Evolutionary conservation across 352 stramenopile species (phyloP), one percentile per base, ranked within the genome.

Genomic region (Globisporangium parvum): DNA sequence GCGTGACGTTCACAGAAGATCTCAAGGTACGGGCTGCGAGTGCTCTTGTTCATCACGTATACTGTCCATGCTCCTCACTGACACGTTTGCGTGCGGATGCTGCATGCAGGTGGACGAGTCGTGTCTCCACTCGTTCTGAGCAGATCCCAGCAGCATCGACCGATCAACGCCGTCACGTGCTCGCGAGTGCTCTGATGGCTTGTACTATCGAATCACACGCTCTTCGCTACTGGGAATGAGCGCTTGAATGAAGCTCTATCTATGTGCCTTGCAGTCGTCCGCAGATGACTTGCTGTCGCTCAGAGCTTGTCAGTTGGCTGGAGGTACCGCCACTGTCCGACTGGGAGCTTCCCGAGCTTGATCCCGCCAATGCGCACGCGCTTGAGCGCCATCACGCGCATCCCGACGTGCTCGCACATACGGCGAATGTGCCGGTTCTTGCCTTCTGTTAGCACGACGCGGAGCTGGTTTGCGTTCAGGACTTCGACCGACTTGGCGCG

Each of bases 371-470:
- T 98, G 23, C 81, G 71, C 21, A 97, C 79, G 47, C 95, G 81
- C 68, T 98, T 95, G 18, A 98, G 80, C 51, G 75, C 75, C n/a
- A 92, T 65, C 6, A 98, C 95, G 35, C 72, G 49, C 57, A 97
- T 80, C 28, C 91, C 93, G 0, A 98, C 70, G 28, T 91, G 77
- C 47, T 96, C 85, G 63, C 95, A 96, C 96, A 98, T 99, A 68
- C 83, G 93, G 11, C 96, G 92, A 69, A 98, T 98, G 72, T 99
- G 96, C 58, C 94, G 85, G 68, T 99, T 96, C 53, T 97, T 87
- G 49, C 96, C 96, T 71, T 98, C 93, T 8, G 83, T 90, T n/a
- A 99, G 70, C 39, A 96, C 84, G 39, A 98, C 84, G 11, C 80
- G 67, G 55, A 96, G 65, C 47, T 93, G 79, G 57, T 94, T 86